Conservation (phyloP, 176 grass and related monocot species). For the Cocos nucifera region DNA sequence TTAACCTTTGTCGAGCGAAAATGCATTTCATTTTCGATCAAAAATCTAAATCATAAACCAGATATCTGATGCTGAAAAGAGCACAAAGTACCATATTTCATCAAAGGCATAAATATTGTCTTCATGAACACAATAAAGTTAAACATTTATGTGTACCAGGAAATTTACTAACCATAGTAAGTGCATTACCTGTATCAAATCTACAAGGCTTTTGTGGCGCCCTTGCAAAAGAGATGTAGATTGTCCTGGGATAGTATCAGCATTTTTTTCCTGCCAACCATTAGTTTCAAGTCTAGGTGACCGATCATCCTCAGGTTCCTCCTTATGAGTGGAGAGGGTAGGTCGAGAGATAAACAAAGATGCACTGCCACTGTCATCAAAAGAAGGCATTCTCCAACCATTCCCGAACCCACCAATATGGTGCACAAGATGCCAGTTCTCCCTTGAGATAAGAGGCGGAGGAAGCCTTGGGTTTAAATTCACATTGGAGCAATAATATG, state of each 20-base stretch:
- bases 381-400: constrained; percentile 7
- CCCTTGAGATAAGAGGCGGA: constrained; percentile 72
- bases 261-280: constrained; percentile 27
- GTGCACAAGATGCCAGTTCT: constrained; percentile 63
- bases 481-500: constrained; percentile 85
- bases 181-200: constrained; percentile 46
- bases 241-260: constrained; percentile 20
- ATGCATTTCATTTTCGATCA: too few species aligned
- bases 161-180: too few species aligned
- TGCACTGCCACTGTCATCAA: constrained; percentile 35
- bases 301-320: constrained; percentile 92
- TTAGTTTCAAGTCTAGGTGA: constrained; percentile 57
- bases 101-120: too few species aligned
- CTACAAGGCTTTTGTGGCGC: constrained; percentile 26
- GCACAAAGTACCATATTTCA: too few species aligned
- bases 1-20: too few species aligned
- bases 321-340: constrained; percentile 71
- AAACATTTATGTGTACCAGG: not conserved
- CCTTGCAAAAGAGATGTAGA: constrained; percentile 24
- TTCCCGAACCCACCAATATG: constrained; percentile 32
- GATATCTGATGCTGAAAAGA: too few species aligned
- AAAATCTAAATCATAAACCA: too few species aligned
- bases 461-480: constrained; percentile 97
- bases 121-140: not conserved
- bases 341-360: constrained; percentile 56